Conservation (phyloP, 768 basidiomycete species). For the Crepidotus variabilis region DNA sequence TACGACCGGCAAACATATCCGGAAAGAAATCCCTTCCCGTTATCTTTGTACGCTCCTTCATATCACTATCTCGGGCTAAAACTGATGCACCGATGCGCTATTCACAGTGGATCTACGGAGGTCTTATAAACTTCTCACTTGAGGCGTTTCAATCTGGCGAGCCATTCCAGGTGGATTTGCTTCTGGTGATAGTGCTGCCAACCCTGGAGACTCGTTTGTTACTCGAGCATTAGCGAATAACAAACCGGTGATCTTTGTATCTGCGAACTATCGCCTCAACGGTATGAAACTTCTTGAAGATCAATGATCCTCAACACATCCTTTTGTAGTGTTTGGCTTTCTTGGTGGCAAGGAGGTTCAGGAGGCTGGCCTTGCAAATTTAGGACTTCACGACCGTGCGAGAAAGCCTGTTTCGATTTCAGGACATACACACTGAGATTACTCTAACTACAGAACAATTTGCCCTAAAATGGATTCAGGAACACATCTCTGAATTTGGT, state of each 20-base stretch:
- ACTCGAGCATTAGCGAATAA: constrained; percentile 12
- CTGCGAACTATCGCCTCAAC: constrained; percentile 36
- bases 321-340: constrained; percentile 40
- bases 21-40: constrained; percentile 10
- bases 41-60: constrained; percentile 9
- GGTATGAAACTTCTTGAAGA: too few species aligned
- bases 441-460: constrained; percentile 42
- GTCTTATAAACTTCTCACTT: constrained; percentile 12
- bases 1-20: constrained; percentile 8
- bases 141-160: constrained; percentile 6
- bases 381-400: constrained; percentile 51
- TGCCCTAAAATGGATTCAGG: constrained; percentile 59
- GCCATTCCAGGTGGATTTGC: too few species aligned
- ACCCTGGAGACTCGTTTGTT: constrained; percentile 10
- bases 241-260: constrained; percentile 17
- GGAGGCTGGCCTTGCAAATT: constrained; percentile 37
- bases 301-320: background rate
- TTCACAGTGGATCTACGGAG: constrained; percentile 21
- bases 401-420: background rate
- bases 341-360: constrained; percentile 36
- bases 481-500: constrained; percentile 57
- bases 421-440: background rate
- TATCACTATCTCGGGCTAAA: background rate
- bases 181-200: too few species aligned
- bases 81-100: too few species aligned